Evolutionary conservation across 2,329 filamentous ascomycete species (phyloP).

Genomic region (Zymoseptoria ardabiliae): DNA sequence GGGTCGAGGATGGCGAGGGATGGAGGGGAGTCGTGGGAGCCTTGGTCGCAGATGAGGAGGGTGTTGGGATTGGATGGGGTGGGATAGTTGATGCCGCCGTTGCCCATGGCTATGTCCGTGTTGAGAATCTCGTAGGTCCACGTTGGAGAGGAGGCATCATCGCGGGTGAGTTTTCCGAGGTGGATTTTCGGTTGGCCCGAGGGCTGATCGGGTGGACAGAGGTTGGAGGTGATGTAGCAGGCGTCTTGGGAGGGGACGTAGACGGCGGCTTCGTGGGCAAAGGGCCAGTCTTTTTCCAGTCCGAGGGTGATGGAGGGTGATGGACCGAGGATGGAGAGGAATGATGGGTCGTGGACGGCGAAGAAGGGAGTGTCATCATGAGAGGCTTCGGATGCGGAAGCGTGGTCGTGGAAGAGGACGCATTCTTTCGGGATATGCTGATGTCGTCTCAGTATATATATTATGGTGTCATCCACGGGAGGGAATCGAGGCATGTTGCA

Average conservation of each 20-base stretch:
- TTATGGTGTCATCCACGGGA: no score
- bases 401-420: constrained; percentile 1
- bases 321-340: constrained; percentile 21
- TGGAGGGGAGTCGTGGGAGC: constrained; percentile 15
- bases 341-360: constrained; percentile 22
- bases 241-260: constrained; percentile 30
- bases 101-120: constrained; percentile 38
- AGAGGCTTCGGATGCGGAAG: constrained; percentile 3
- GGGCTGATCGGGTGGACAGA: constrained; percentile 8
- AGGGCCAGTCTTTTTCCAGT: constrained; percentile 21
- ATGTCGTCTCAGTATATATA: background rate
- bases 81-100: constrained; percentile 44
- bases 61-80: constrained; percentile 15
- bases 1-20: constrained; percentile 21
- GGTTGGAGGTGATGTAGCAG: constrained; percentile 38
- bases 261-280: constrained; percentile 35
- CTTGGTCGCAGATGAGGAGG: constrained; percentile 29
- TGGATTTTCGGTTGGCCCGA: constrained; percentile 13
- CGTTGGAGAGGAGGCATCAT: constrained; percentile 23
- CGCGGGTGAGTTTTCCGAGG: constrained; percentile 20
- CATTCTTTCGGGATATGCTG: constrained; percentile 11
- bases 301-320: constrained; percentile 16
- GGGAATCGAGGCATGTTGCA: background rate
- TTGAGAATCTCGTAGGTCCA: constrained; percentile 36
- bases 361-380: constrained; percentile 16